Evolutionary conservation across 129 eudicot genomes (phyloP).

Genomic region (Escallonia rubra): DNA sequence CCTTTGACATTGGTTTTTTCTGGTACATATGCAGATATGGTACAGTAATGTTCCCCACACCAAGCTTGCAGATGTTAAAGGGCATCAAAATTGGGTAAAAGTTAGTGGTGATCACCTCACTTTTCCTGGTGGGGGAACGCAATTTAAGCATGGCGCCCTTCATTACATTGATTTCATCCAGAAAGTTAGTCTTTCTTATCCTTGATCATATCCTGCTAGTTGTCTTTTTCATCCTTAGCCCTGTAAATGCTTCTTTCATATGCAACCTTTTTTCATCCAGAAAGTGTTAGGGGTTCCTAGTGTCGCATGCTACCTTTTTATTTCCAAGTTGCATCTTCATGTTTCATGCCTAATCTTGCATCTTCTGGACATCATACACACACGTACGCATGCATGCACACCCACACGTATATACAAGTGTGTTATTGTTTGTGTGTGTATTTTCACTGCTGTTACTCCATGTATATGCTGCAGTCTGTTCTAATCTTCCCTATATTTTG

Average conservation of each 20-base stretch:
- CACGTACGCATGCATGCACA: too few species aligned
- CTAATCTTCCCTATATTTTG: neutral
- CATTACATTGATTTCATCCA: constrained; percentile 67
- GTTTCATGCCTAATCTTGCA: too few species aligned
- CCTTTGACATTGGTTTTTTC: neutral
- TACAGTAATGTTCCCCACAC: constrained; percentile 62
- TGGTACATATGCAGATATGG: constrained; percentile 44
- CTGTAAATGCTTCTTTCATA: too few species aligned
- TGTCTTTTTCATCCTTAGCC: neutral
- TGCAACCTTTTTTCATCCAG: neutral
- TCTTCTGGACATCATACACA: neutral
- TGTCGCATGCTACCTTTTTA: neutral
- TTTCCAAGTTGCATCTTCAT: neutral
- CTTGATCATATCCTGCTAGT: neutral
- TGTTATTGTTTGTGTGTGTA: too few species aligned
- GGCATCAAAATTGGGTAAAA: constrained; percentile 72
- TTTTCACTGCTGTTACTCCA: neutral
- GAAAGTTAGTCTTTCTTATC: constrained; percentile 27
- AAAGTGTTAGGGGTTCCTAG: neutral
- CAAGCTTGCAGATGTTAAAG: constrained; percentile 61
- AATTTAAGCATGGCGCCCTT: constrained; percentile 61
- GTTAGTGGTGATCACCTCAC: constrained; percentile 52
- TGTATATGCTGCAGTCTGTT: neutral
- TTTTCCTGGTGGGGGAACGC: constrained; percentile 76
- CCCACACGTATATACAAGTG: too few species aligned